These are phyloP conservation scores for Coemansia sp. DNA, from an alignment of 192 early-diverging fungal genomes.

Conservation along the genomic window DNA sequence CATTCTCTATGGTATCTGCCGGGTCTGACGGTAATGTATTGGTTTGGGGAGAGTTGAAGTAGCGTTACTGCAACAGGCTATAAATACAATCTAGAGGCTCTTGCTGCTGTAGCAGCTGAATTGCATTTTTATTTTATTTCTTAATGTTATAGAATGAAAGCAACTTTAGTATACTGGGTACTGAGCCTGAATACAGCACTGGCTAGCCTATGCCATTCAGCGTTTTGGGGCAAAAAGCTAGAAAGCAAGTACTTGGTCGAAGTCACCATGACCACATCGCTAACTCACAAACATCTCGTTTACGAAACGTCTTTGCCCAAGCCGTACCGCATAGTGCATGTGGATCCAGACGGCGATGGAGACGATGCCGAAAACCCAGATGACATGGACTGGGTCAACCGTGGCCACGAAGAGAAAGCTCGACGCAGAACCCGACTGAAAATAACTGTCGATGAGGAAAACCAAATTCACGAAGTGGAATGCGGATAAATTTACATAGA, in stretches of 20 bases:
- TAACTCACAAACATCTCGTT: constrained; percentile 33
- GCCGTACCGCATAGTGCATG: constrained; percentile 49
- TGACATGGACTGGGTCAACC: constrained; percentile 44
- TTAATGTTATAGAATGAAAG: background rate
- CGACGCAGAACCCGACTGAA: constrained; percentile 36
- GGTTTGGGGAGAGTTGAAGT: constrained; percentile 23
- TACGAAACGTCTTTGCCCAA: constrained; percentile 47
- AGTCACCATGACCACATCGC: constrained; percentile 22
- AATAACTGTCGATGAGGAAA: constrained; percentile 43
- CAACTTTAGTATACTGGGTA: background rate
- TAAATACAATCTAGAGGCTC: no score
- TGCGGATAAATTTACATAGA: constrained; percentile 23
- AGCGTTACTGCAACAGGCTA: background rate
- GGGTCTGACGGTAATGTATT: constrained; percentile 42
- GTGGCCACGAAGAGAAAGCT: constrained; percentile 40
- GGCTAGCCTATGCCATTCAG: constrained; percentile 39
- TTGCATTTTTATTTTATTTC: background rate
- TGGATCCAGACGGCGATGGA: constrained; percentile 36
- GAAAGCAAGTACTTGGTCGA: constrained; percentile 39
- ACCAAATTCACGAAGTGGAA: constrained; percentile 38
- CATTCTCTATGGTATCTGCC: constrained; percentile 29
- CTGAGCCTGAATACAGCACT: background rate
- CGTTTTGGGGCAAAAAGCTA: constrained; percentile 35
- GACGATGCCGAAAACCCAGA: constrained; percentile 42
- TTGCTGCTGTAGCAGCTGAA: background rate